phyloP scores from a whole-genome alignment of 139 green algal species.

The Picochlorum sp. region DNA sequence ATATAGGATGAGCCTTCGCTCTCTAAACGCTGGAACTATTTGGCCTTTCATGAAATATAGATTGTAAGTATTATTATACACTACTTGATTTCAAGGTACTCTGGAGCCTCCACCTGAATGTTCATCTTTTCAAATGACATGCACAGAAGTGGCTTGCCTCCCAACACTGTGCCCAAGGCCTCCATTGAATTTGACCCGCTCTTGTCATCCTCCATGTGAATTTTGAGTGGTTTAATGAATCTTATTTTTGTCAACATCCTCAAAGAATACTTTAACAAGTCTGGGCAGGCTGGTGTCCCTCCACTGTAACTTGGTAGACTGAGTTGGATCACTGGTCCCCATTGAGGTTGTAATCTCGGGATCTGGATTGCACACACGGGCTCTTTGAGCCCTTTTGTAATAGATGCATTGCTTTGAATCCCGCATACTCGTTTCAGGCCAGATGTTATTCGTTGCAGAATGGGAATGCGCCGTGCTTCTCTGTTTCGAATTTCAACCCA shows the following conservation, averaged over 20 bases:
- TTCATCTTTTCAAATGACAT: slow-evolving; percentile 76
- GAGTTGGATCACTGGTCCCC: slow-evolving; percentile 10
- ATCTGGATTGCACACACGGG: slow-evolving; percentile 53
- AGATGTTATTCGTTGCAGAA: background rate
- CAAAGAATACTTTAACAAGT: slow-evolving; percentile 71
- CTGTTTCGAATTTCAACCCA: background rate
- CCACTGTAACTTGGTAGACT: slow-evolving; percentile 33
- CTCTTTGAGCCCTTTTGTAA: background rate
- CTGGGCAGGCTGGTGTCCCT: slow-evolving; percentile 51
- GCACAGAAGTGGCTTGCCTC: slow-evolving; percentile 55
- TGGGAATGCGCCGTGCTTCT: background rate
- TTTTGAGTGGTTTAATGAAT: slow-evolving; percentile 23
- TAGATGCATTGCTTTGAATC: background rate
- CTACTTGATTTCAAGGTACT: slow-evolving; percentile 3
- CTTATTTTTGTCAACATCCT: slow-evolving; percentile 59
- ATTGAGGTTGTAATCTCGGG: slow-evolving; percentile 22
- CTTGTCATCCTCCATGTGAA: slow-evolving; percentile 11
- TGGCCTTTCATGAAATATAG: no score
- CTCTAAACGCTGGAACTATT: no score
- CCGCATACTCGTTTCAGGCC: no score
- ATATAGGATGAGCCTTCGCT: no score
- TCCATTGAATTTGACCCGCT: slow-evolving; percentile 26
- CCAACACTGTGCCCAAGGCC: slow-evolving; percentile 51
- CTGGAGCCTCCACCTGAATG: slow-evolving; percentile 37
- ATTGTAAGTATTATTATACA: no score